Base-by-base conservation (phyloP, 2,329 filamentous ascomycete species). In the Arthrobotrys conoides region DNA sequence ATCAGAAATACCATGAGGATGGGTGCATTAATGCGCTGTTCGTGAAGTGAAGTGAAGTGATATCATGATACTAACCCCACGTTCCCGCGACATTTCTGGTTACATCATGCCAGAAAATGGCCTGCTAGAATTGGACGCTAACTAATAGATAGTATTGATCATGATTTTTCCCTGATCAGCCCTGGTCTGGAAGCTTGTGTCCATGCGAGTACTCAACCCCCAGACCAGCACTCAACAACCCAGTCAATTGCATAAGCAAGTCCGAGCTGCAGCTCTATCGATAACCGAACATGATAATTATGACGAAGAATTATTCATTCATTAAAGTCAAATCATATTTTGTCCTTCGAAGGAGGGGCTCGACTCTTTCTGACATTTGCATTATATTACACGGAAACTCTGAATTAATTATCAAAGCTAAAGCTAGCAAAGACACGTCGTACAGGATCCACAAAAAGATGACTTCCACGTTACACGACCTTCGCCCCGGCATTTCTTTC, bases 21-120 rank as follows among this genome's bases (percentile, higher is more conserved):
- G 38, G 14, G 38, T 5, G 51, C 66, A 67, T 61, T 55, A 49
- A 77, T 77, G 72, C 41, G 72, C 53, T 77, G 66, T 77, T 27
- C 66, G 66, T 20, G 8, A n/a, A n/a, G n/a, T n/a, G n/a, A n/a
- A 1, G 44, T 63, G 67, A 61, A 66, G 51, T 73, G 70, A 73
- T 67, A 73, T 73, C 70, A 77, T 71, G 67, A 71, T 71, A 12
- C n/a, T 41, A 22, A 64, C 20, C 53, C 63, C 65, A 76, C 36
- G 48, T 68, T 55, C 55, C 55, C 22, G 41, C 41, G 18, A 49
- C n/a, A 24, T 24, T 73, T 59, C 49, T 44, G 73, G 73, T 77
- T 71, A 77, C 73, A 77, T 77, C 73, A 77, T 77, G 67, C 70
- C 63, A 67, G 51, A 49, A 41, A 67, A 72, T 63, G 12, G 10